These are phyloP conservation scores for Fusarium acutatum DNA, from an alignment of 2,329 filamentous ascomycete genomes.

Conservation along the genomic window DNA sequence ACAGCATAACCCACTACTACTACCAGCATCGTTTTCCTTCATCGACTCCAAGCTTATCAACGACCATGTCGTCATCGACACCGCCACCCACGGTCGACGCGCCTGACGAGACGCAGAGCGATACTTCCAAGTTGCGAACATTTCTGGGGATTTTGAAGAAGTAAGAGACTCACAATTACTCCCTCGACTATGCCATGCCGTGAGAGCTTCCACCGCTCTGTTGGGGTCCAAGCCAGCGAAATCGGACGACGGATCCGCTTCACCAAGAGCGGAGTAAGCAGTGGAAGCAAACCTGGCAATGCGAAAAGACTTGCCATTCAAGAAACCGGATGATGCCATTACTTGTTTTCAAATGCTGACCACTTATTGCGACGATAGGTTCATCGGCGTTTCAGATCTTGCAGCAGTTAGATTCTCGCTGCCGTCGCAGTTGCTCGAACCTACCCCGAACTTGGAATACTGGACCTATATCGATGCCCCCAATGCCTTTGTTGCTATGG, in stretches of 20 bases:
- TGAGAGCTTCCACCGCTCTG: slow-evolving; percentile 26
- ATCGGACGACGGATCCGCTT: slow-evolving; percentile 26
- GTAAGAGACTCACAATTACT: slow-evolving; percentile 60
- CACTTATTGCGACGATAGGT: slow-evolving; percentile 62
- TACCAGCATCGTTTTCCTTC: slow-evolving; percentile 12
- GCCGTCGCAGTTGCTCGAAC: slow-evolving; percentile 93
- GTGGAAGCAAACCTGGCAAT: slow-evolving; percentile 12
- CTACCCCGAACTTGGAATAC: slow-evolving; percentile 96
- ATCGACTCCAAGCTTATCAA: slow-evolving; percentile 16
- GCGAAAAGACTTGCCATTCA: slow-evolving; percentile 2
- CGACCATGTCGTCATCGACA: slow-evolving; percentile 51
- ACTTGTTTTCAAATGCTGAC: slow-evolving; percentile 39
- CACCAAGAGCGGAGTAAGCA: slow-evolving; percentile 19
- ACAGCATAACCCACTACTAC: neutral
- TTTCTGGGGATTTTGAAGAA: slow-evolving; percentile 89
- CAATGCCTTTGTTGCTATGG: slow-evolving; percentile 84
- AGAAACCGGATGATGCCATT: slow-evolving; percentile 1
- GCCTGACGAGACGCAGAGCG: slow-evolving; percentile 67
- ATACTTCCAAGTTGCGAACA: slow-evolving; percentile 87
- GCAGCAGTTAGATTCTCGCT: slow-evolving; percentile 95
- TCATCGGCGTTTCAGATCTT: slow-evolving; percentile 95
- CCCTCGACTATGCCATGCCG: slow-evolving; percentile 1
- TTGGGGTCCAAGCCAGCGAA: slow-evolving; percentile 17
- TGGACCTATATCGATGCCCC: slow-evolving; percentile 98
- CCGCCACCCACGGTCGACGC: slow-evolving; percentile 45